Evolutionary conservation across 2,329 filamentous ascomycete species (phyloP), one percentile per base, ranked within the genome.

Genomic region (Aspergillus fructus): DNA sequence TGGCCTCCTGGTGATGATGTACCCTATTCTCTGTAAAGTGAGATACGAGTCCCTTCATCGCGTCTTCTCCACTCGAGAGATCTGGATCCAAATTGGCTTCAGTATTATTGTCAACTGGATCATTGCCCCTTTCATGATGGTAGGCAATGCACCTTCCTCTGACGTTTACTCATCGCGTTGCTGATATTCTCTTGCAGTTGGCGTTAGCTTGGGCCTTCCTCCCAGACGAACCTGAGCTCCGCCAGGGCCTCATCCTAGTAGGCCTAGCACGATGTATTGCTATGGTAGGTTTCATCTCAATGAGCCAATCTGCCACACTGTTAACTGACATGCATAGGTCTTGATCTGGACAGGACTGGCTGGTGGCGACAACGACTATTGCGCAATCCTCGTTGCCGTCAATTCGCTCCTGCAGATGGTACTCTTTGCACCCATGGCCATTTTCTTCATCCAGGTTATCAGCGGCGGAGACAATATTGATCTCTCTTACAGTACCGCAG

Each of bases 291-390:
- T 19, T 3, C 12, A 19, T 19, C 17, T 19, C 17, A 19, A 19
- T 19, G 17, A 19, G 17, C 17, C 17, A 19, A 19, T 19, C 17
- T 19, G 17, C 17, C 17, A 19, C 17, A 19, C 17, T 19, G 17
- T 19, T 19, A 19, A 19, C n/a, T 11, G 4, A 49, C 24, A 23
- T n/a, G 9, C 24, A n/a, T 21, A 81, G 79, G 80, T 86, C 2
- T 73, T 89, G 8, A 89, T 96, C 60, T 96, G 90, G 91, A 94
- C 85, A 0, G 84, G 83, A 6, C 77, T 91, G 0, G 90, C 91
- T 0, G 86, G 86, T 2, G 92, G 91, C 3, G 89, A 96, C 62
- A 77, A 73, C 11, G 88, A 94, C 64, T 96, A 94, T 73, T 96
- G 90, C 71, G 91, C 91, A 15, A 88, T 91, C 50, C 83, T 91